These are phyloP conservation scores for Brasenia schreberi DNA, from an alignment of 164 flowering plant species.

Conservation along the genomic window DNA sequence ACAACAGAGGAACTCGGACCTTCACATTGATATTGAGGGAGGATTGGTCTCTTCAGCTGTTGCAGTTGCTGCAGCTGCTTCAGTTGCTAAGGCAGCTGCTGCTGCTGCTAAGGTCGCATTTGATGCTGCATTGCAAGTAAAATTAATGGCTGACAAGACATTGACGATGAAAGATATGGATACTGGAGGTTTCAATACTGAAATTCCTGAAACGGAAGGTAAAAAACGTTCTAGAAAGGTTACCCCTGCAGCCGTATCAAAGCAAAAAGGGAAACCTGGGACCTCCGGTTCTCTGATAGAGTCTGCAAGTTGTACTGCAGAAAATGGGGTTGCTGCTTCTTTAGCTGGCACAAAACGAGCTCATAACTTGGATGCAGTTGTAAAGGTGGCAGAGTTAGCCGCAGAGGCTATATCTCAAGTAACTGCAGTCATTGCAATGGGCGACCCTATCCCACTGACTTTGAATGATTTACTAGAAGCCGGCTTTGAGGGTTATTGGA, in stretches of 20 bases:
- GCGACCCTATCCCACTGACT: slow-evolving; percentile 57
- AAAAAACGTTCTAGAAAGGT: slow-evolving; percentile 26
- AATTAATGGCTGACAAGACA: slow-evolving; percentile 77
- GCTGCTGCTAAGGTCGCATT: slow-evolving; percentile 94
- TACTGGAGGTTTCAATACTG: slow-evolving; percentile 7
- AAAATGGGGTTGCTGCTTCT: slow-evolving; percentile 76
- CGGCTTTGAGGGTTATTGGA: slow-evolving; percentile 69
- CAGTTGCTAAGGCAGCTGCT: slow-evolving; percentile 96
- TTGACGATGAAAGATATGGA: slow-evolving; percentile 15
- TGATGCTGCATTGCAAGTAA: slow-evolving; percentile 87
- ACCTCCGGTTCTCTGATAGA: slow-evolving; percentile 41
- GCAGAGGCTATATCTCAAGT: slow-evolving; percentile 95
- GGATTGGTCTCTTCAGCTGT: slow-evolving; percentile 70
- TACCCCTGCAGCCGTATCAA: slow-evolving; percentile 50
- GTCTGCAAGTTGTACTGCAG: slow-evolving; percentile 76
- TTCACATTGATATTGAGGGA: slow-evolving; percentile 43
- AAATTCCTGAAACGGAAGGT: slow-evolving; percentile 14
- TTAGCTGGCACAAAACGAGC: slow-evolving; percentile 81
- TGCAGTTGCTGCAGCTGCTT: slow-evolving; percentile 83
- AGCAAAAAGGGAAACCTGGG: slow-evolving; percentile 25
- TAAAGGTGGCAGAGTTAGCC: slow-evolving; percentile 88
- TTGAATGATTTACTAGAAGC: slow-evolving; percentile 39
- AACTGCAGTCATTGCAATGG: slow-evolving; percentile 74
- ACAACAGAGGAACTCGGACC: slow-evolving; percentile 42
- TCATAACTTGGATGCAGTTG: slow-evolving; percentile 83